Evolutionary conservation across 352 stramenopile genomes (phyloP), one percentile per base, ranked within the genome.

Genomic region (Phytophthora syringae): DNA sequence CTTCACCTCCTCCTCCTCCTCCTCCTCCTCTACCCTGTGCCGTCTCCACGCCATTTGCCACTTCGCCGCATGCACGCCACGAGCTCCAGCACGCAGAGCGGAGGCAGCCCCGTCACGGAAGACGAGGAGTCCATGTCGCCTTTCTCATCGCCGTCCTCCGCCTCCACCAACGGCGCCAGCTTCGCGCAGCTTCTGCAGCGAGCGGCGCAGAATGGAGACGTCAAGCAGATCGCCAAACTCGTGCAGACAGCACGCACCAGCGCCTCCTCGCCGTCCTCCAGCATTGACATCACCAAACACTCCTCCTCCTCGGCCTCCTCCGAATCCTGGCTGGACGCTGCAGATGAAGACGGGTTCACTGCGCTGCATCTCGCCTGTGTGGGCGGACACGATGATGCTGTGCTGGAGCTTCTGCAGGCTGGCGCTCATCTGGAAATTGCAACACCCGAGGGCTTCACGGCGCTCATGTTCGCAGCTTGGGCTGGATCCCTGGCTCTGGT

Each of bases 331-430:
- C 32, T 77, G 25, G 70, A 86, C 56, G 55, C 50, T 47, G 60
- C 75, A 36, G 77, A 86, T 36, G 67, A 80, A 47, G 77, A 89
- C 25, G 80, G 80, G 18, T 86, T 89, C 47, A 87, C 80, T n/a
- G 77, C 80, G 44, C 61, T 89, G 20, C 80, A 89, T 44, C 60
- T 89, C 21, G 80, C 80, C 5, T 86, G 76, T 24, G 74, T 87
- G 34, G 74, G 80, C 20, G 80, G 71, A 16, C 71, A 89, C 56
- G 64, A 77, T 25, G 74, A 72, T 39, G 76, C 76, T 2, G 79
- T 84, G 10, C 51, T 77, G 20, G 68, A 79, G 44, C 54, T 89
- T 37, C 66, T 86, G 15, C 58, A 42, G 2, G 70, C 67, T 4
- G 80, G 80, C 27, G 77, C 78, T 2, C 65, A 80, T 39, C 60